Evolutionary conservation across 192 early-diverging fungal genomes (phyloP).

Genomic region (Diversispora eburnea): DNA sequence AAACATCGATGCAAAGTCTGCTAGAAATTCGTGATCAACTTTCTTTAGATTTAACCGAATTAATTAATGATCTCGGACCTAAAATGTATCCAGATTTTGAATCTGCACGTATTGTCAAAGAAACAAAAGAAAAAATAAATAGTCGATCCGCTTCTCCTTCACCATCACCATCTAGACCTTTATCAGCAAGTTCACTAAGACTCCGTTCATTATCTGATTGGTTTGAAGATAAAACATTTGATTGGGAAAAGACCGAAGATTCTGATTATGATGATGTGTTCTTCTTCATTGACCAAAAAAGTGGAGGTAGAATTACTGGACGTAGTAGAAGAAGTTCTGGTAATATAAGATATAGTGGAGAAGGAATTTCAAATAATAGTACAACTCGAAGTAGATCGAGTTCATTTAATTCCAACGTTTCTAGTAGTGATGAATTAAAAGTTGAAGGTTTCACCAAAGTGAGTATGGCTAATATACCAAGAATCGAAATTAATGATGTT

Average conservation of each 20-base stretch:
- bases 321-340: constrained; percentile 41
- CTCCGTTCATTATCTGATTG: constrained; percentile 41
- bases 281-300: constrained; percentile 47
- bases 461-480: neutral
- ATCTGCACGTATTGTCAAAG: constrained; percentile 39
- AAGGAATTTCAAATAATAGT: neutral
- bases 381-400: neutral
- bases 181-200: constrained; percentile 32
- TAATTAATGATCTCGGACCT: constrained; percentile 85
- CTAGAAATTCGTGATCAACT: constrained; percentile 70
- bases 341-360: neutral
- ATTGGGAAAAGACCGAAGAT: constrained; percentile 49
- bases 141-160: neutral
- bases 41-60: constrained; percentile 67
- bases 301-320: constrained; percentile 35
- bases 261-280: constrained; percentile 54
- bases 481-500: constrained; percentile 14
- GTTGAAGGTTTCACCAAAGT: no score
- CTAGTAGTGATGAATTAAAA: no score
- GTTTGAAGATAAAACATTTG: constrained; percentile 53
- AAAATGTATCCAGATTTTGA: constrained; percentile 77
- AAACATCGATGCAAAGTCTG: constrained; percentile 59
- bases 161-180: constrained; percentile 10
- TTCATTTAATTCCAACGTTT: neutral
- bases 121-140: neutral